phyloP scores from a whole-genome alignment of 2,329 filamentous ascomycete genomes.

The Paecilomyces sp. region DNA sequence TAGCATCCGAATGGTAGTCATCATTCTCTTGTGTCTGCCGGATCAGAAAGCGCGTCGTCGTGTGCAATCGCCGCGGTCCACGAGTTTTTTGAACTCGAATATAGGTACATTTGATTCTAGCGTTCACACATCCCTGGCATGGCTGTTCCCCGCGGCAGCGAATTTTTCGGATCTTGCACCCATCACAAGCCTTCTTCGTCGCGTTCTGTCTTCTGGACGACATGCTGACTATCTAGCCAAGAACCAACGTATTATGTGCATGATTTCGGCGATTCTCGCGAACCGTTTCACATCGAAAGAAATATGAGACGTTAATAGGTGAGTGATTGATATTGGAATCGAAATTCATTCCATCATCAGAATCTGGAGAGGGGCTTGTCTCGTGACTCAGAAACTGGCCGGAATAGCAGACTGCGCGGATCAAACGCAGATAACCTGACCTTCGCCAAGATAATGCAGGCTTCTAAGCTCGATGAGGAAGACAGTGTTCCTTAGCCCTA shows the following conservation, averaged over 20 bases:
- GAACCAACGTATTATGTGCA: no score
- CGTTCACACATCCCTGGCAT: slow-evolving; percentile 39
- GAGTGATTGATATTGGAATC: neutral
- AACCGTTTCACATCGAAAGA: neutral
- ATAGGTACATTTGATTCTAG: slow-evolving; percentile 46
- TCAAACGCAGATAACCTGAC: neutral
- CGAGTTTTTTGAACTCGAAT: slow-evolving; percentile 38
- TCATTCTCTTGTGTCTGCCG: slow-evolving; percentile 22
- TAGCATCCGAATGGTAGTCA: slow-evolving; percentile 1
- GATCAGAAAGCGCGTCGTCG: slow-evolving; percentile 14
- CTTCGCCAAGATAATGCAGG: neutral
- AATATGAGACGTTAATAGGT: neutral
- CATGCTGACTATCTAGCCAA: slow-evolving; percentile 3
- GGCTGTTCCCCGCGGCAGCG: slow-evolving; percentile 43
- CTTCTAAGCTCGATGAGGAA: neutral
- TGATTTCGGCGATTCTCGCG: no score
- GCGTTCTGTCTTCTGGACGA: slow-evolving; percentile 7
- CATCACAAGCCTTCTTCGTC: slow-evolving; percentile 42
- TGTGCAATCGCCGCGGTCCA: slow-evolving; percentile 38
- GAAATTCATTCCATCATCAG: neutral
- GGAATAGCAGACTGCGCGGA: neutral
- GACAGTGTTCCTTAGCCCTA: neutral
- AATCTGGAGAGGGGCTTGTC: neutral
- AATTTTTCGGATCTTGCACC: slow-evolving; percentile 49
- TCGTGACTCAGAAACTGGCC: neutral